phyloP scores from a whole-genome alignment of 2,329 filamentous ascomycete species.

The Beauveria pseudobassiana region DNA sequence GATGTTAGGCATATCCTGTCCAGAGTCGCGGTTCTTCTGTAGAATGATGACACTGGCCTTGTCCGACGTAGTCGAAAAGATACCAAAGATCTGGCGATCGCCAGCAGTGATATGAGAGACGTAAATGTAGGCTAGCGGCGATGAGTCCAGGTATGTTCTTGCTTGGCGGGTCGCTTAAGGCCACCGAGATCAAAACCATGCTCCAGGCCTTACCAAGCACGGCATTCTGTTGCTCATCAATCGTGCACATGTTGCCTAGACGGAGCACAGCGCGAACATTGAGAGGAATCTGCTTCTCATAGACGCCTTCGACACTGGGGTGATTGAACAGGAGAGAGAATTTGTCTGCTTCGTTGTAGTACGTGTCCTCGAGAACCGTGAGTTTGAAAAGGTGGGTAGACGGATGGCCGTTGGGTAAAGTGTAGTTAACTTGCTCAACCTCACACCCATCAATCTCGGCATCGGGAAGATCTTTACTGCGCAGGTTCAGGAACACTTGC shows the following conservation, averaged over 20 bases:
- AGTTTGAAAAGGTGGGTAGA: conserved; percentile 93
- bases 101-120: conserved; percentile 88
- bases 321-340: conserved; percentile 82
- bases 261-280: conserved; percentile 82
- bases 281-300: conserved; percentile 86
- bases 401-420: conserved; percentile 87
- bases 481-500: conserved; percentile 86
- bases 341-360: conserved; percentile 76
- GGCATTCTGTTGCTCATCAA: conserved; percentile 83
- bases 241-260: conserved; percentile 84
- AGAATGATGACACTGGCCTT: conserved; percentile 86
- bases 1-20: conserved; percentile 80
- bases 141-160: conserved; percentile 64
- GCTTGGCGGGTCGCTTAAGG: conserved; percentile 57
- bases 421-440: conserved; percentile 89
- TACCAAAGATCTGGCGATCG: conserved; percentile 84
- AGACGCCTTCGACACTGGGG: conserved; percentile 91
- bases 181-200: conserved; percentile 83
- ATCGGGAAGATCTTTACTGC: conserved; percentile 77
- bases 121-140: conserved; percentile 76
- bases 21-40: conserved; percentile 69
- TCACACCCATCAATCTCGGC: conserved; percentile 79
- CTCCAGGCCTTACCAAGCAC: conserved; percentile 87
- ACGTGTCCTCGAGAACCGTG: conserved; percentile 80
- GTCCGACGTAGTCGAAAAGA: conserved; percentile 77